phyloP scores from a whole-genome alignment of 257 asterid genomes.

The Sherardia arvensis region DNA sequence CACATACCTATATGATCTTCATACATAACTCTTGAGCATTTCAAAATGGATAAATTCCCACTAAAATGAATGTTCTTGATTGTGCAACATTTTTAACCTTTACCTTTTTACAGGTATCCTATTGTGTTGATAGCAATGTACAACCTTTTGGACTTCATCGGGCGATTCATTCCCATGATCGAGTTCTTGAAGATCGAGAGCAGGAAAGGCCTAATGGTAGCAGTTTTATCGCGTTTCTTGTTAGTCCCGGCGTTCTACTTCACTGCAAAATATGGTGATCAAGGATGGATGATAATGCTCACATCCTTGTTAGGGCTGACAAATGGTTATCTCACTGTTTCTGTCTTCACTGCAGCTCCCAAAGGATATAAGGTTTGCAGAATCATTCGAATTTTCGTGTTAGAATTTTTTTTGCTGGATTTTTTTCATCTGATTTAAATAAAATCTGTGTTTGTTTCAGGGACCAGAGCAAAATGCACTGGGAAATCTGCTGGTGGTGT shows the following conservation, averaged over 20 bases:
- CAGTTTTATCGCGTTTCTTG: slow-evolving; percentile 45
- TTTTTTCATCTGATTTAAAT: background rate
- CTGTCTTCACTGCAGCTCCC: slow-evolving; percentile 68
- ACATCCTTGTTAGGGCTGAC: slow-evolving; percentile 64
- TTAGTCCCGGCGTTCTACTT: slow-evolving; percentile 73
- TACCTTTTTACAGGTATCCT: slow-evolving; percentile 38
- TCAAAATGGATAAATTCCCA: background rate
- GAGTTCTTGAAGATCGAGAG: slow-evolving; percentile 39
- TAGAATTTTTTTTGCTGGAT: background rate
- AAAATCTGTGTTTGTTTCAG: slow-evolving; percentile 21
- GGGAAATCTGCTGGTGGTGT: slow-evolving; percentile 65
- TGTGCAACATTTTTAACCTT: no score
- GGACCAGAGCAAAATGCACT: slow-evolving; percentile 97
- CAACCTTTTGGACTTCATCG: slow-evolving; percentile 59
- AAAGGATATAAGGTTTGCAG: slow-evolving; percentile 63
- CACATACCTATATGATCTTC: background rate
- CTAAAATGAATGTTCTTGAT: background rate
- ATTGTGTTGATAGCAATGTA: slow-evolving; percentile 66
- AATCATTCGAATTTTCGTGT: background rate
- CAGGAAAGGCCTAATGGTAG: slow-evolving; percentile 46
- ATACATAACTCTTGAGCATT: slow-evolving; percentile 4
- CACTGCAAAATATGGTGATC: slow-evolving; percentile 75
- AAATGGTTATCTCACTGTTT: slow-evolving; percentile 75
- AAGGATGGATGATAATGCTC: slow-evolving; percentile 73
- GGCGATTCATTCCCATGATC: slow-evolving; percentile 53